phyloP scores from a whole-genome alignment of 306 rosid species.

The Vigna hirtella region DNA sequence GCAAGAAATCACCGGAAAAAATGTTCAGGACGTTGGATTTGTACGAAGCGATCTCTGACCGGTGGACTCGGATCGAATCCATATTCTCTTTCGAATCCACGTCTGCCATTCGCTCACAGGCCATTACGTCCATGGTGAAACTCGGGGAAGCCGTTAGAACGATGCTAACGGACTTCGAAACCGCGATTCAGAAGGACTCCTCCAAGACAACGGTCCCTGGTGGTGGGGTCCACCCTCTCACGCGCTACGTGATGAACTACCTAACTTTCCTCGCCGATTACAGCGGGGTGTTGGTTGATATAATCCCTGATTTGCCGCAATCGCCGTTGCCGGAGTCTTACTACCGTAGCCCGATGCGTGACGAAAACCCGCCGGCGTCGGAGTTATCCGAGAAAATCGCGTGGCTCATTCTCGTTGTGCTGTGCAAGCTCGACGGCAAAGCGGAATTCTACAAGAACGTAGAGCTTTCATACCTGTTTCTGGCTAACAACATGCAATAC shows the following conservation, averaged over 20 bases:
- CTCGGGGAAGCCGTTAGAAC: conserved; percentile 57
- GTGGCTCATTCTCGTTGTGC: conserved; percentile 76
- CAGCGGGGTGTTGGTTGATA: conserved; percentile 56
- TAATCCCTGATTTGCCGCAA: conserved; percentile 67
- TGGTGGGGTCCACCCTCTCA: conserved; percentile 82
- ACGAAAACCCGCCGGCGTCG: conserved; percentile 42
- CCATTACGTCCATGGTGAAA: conserved; percentile 49
- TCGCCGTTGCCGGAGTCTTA: conserved; percentile 73
- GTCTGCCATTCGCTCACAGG: conserved; percentile 53
- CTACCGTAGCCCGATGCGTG: conserved; percentile 49
- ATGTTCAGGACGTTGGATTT: conserved; percentile 69
- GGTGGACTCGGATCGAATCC: conserved; percentile 66
- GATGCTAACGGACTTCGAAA: conserved; percentile 70
- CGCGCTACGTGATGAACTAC: conserved; percentile 88
- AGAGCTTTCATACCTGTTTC: conserved; percentile 75
- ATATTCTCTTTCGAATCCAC: conserved; percentile 75
- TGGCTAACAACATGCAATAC: conserved; percentile 83
- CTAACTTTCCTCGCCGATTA: conserved; percentile 68
- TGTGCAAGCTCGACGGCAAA: conserved; percentile 79
- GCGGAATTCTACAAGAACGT: conserved; percentile 70
- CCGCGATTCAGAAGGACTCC: conserved; percentile 70
- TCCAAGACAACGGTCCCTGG: conserved; percentile 58
- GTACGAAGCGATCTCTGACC: conserved; percentile 67
- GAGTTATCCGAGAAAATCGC: conserved; percentile 58
- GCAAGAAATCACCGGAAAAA: conserved; percentile 81